These are phyloP conservation scores for Neurospora terricola DNA, from an alignment of 495 filamentous ascomycete species.

Conservation along the genomic window DNA sequence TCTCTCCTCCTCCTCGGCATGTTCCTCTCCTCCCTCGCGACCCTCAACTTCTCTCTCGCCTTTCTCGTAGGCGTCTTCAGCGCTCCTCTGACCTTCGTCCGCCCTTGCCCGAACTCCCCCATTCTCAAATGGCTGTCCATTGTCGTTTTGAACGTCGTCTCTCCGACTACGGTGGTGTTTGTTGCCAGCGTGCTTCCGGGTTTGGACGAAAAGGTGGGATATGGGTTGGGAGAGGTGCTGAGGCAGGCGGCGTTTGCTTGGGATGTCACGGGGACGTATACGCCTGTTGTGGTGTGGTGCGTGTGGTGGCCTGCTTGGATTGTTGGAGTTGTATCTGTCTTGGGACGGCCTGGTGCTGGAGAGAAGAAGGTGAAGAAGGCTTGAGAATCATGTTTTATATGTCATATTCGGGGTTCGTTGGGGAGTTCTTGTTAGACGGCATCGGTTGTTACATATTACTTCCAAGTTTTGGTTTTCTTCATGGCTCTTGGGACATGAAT, in stretches of 20 bases:
- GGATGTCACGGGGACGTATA: conserved; percentile 87
- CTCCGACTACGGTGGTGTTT: conserved; percentile 55
- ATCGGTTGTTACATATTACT: background rate
- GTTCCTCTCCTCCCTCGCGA: conserved; percentile 84
- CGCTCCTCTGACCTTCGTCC: conserved; percentile 63
- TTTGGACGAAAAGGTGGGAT: conserved; percentile 11
- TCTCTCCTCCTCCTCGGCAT: conserved; percentile 85
- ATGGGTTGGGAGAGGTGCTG: conserved; percentile 44
- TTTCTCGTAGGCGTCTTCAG: conserved; percentile 75
- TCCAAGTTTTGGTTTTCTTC: background rate
- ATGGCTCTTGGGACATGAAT: background rate
- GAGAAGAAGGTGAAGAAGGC: conserved; percentile 23
- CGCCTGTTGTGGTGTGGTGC: conserved; percentile 84
- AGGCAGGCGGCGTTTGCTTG: conserved; percentile 78
- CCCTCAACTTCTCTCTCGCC: conserved; percentile 90
- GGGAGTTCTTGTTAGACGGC: background rate
- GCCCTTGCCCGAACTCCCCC: conserved; percentile 32
- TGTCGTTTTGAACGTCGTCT: conserved; percentile 45
- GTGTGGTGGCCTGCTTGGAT: conserved; percentile 99
- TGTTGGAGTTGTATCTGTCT: conserved; percentile 38
- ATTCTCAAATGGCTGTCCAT: conserved; percentile 15
- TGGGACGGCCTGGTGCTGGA: conserved; percentile 18
- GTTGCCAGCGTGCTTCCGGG: conserved; percentile 42
- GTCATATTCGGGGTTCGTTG: background rate
- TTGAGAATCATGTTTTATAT: conserved; percentile 3